Base-by-base conservation (phyloP, 2,329 filamentous ascomycete species). In the Cryphonectria radicalis region DNA sequence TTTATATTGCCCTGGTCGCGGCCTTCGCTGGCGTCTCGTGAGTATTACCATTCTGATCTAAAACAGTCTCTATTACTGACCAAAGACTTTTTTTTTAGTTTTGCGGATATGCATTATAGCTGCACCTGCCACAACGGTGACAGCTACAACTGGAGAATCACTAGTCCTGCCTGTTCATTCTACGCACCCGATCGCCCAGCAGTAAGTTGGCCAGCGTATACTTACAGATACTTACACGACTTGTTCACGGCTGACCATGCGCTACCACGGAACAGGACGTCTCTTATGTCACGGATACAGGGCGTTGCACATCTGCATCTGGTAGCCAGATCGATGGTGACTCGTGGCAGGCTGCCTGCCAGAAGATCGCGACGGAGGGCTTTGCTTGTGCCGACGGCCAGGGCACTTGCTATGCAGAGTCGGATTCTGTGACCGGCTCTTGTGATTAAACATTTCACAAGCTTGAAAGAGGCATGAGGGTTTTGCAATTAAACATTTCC, bases 81-180 rank as follows among this genome's bases (percentile, higher is more conserved):
- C 4, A 4, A 13, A 17, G 14, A 4, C 14, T 28, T 28, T 28
- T 1, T 1, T 11, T 43, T 14, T 28, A 76, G 74, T 2, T 35
- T 76, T 13, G 77, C 77, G 59, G 60, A 77, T 63, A 67, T 75
- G 13, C 76, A 78, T 67, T 66, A 68, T 35, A 74, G 57, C 73
- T 76, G 75, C 65, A 65, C 69, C 13, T 76, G 74, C 71, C 53
- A 73, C 74, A 76, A 76, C 70, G 74, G 75, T 66, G 72, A 75
- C 57, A 72, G 74, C 71, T 76, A 74, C 71, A 76, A 75, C 71
- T 76, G 74, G 74, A 73, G 75, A 62, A 75, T 76, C 67, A 74
- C 72, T 63, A 46, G n/a, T 63, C 72, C 74, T 40, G 74, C 75
- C 4, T 76, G 75, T 65, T 65, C 69, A 53, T 60, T 71, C 13